These are phyloP conservation scores for Diplocarpon mali DNA, from an alignment of 2,329 filamentous ascomycete species.

Conservation along the genomic window DNA sequence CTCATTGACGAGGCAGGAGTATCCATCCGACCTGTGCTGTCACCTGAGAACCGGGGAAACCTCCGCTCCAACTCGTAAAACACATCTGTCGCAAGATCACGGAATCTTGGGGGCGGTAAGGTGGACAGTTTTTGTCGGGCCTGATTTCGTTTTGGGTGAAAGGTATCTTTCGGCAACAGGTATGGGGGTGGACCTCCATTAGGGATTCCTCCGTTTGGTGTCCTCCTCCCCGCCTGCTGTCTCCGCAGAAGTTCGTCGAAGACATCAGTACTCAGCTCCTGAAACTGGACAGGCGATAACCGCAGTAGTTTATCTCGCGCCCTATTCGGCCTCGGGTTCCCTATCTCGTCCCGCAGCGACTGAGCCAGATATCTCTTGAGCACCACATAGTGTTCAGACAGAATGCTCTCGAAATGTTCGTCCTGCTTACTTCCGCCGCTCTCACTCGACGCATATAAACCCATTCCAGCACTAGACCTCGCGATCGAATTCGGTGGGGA, in stretches of 20 bases:
- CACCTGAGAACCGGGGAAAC: conserved; percentile 68
- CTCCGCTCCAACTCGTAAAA: conserved; percentile 89
- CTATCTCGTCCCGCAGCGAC: conserved; percentile 62
- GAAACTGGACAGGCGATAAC: conserved; percentile 85
- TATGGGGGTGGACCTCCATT: conserved; percentile 52
- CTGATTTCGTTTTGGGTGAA: conserved; percentile 95
- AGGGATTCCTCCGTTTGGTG: conserved; percentile 38
- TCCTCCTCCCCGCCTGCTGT: conserved; percentile 53
- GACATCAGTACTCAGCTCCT: conserved; percentile 94
- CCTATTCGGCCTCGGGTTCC: conserved; percentile 67
- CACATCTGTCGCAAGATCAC: conserved; percentile 88
- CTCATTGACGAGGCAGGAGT: conserved; percentile 55
- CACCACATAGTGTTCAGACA: conserved; percentile 72
- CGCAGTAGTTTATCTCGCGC: conserved; percentile 90
- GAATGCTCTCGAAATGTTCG: conserved; percentile 47
- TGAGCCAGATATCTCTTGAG: conserved; percentile 56
- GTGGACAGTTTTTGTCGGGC: conserved; percentile 93
- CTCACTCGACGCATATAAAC: conserved; percentile 54
- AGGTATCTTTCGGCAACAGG: conserved; percentile 73
- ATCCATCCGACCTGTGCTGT: conserved; percentile 55
- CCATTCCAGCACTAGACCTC: conserved; percentile 71
- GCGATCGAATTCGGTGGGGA: conserved; percentile 86
- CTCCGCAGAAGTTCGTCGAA: conserved; percentile 88
- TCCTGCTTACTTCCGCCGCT: conserved; percentile 57
- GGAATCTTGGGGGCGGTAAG: conserved; percentile 74